Conservation (phyloP, 1,284 basidiomycete genomes). For the Bondarzewia mesenterica region DNA sequence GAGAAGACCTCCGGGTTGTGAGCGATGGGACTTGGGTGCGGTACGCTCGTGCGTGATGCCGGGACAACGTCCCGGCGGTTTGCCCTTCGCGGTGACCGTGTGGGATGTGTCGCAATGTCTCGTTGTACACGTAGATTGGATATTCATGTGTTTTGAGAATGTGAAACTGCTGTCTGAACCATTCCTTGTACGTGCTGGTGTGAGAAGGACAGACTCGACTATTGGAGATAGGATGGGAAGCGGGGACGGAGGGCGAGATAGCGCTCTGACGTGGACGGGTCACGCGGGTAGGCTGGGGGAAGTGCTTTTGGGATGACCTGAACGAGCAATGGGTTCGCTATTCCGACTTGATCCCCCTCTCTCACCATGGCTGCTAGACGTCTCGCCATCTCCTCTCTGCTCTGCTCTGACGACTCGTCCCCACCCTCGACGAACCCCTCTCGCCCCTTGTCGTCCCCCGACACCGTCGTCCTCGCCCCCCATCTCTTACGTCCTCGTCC, state of each 20-base stretch:
- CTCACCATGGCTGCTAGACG: slow-evolving; percentile 50
- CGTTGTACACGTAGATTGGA: slow-evolving; percentile 54
- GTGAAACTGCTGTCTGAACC: too few species aligned
- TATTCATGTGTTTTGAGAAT: neutral
- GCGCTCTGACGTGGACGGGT: slow-evolving; percentile 1
- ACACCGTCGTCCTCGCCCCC: slow-evolving; percentile 30
- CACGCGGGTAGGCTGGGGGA: neutral
- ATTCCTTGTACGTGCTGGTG: too few species aligned
- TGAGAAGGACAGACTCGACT: too few species aligned
- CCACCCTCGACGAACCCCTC: slow-evolving; percentile 5
- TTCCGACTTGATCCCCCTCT: slow-evolving; percentile 2
- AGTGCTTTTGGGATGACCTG: too few species aligned
- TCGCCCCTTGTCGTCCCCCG: slow-evolving; percentile 13
- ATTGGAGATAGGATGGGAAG: neutral
- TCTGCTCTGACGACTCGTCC: slow-evolving; percentile 42
- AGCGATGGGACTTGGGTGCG: slow-evolving; percentile 85
- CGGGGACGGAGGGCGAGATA: neutral
- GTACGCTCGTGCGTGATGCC: slow-evolving; percentile 38
- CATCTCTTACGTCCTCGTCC: slow-evolving; percentile 16
- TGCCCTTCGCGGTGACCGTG: slow-evolving; percentile 55
- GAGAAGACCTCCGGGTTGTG: slow-evolving; percentile 26
- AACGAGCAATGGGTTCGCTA: neutral
- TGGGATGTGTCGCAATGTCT: slow-evolving; percentile 80
- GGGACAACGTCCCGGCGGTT: slow-evolving; percentile 28
- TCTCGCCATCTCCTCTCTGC: slow-evolving; percentile 64